Base-by-base conservation (phyloP, 495 filamentous ascomycete genomes). In the Terfezia claveryi region DNA sequence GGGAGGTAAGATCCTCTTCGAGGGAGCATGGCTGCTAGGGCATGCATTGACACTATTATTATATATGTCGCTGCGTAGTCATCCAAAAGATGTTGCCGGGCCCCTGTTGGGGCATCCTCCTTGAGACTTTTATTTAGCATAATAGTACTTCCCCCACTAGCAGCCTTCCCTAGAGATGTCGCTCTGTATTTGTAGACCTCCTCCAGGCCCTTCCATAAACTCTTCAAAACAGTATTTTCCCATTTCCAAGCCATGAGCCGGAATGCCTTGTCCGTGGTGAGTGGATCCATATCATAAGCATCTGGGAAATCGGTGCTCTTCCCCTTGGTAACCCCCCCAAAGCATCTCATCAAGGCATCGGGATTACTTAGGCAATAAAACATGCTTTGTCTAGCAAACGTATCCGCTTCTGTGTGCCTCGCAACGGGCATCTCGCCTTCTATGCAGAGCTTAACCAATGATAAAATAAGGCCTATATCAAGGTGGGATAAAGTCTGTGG, bases 311-410 rank as follows among this genome's bases (percentile, higher is more conserved):
- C 4, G 4, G 4, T 46, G 3, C 8, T 73, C 76, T 76, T 54
- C 70, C 71, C 54, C 72, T 75, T 70, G 70, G 75, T 36, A 66
- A 62, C 63, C 50, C 69, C 66, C 17, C 70, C 72, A 67, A 92
- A 92, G 0, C 83, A 87, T 50, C 64, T 68, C 17, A 87, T 58
- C 23, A 84, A 68, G 8, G 80, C 73, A 38, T 72, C 72, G 0
- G 81, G 75, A 54, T 77, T 79, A 58, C 81, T 80, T 36, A 92
- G 67, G 6, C 82, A 74, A 58, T 81, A 81, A 63, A 83, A 88
- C 3, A 87, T 66, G 52, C 79, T 83, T 58, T 89, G 83, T 23
- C 82, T 77, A 41, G 80, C 69, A 63, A 88, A 91, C 4, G 69
- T 60, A 10, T 16, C 12, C 67, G 56, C 64, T 65, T 74, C 77